Evolutionary conservation across 164 flowering plant genomes (phyloP).

Genomic region (Nelumbo lutea): DNA sequence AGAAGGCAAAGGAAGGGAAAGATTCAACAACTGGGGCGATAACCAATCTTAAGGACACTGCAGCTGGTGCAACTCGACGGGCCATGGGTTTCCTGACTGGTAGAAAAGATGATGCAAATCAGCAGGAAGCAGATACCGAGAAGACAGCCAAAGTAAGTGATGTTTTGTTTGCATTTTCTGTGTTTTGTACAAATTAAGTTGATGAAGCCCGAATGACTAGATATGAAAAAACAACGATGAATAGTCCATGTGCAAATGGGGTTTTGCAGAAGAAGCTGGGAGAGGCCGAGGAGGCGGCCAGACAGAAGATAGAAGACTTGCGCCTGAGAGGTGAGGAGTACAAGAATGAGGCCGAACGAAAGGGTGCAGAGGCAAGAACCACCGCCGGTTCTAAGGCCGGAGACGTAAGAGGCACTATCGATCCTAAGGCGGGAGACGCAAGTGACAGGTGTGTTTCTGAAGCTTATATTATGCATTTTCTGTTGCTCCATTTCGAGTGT

Average conservation of each 20-base stretch:
- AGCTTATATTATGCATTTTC: too few species aligned
- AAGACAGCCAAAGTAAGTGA: conserved; percentile 32
- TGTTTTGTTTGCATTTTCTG: not conserved
- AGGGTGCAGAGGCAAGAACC: not conserved
- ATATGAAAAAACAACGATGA: not conserved
- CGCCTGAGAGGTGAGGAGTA: conserved; percentile 25
- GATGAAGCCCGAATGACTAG: not conserved
- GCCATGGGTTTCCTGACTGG: conserved; percentile 57
- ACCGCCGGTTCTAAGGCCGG: conserved; percentile 6
- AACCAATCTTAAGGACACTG: conserved; percentile 46
- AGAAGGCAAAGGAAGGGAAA: conserved; percentile 41
- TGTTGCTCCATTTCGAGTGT: not conserved
- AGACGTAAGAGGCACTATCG: not conserved
- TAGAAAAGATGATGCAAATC: conserved; percentile 60
- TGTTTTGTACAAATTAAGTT: not conserved
- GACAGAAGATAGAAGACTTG: conserved; percentile 50
- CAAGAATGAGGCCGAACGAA: conserved; percentile 14
- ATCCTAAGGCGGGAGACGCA: not conserved
- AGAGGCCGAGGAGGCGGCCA: conserved; percentile 40
- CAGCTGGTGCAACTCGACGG: conserved; percentile 51
- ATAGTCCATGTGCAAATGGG: not conserved
- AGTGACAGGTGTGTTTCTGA: not conserved
- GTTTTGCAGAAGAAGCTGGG: conserved; percentile 39
- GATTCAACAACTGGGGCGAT: conserved; percentile 36
- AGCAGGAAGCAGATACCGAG: conserved; percentile 29